Percentiles rank a stretch among this genome's conserved stretches.
Evolutionary conservation across 1,139 yeast species (phyloP).

Genomic region (Eremothecium sinecaudum): DNA sequence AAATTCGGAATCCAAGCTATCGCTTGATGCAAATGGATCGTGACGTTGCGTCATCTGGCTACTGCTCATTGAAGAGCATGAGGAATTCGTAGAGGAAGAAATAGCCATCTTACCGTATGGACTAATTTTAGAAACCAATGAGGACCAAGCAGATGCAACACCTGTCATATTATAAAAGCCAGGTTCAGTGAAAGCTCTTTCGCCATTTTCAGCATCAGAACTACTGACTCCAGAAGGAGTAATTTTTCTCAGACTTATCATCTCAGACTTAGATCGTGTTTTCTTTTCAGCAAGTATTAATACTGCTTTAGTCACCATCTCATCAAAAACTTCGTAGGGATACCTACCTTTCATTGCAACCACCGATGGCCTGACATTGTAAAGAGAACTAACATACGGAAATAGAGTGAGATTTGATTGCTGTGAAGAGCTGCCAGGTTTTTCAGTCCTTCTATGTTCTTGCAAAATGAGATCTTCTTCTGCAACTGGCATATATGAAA

Average conservation of each 20-base stretch:
- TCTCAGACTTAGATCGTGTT: constrained; percentile 5
- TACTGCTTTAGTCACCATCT: constrained; percentile 17
- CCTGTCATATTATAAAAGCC: constrained; percentile 1
- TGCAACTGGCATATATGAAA: constrained; percentile 10
- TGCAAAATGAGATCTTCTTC: constrained; percentile 12
- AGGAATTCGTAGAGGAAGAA: constrained; percentile 3
- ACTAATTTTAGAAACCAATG: neutral
- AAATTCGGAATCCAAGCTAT: constrained; percentile 11
- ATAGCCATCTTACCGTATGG: constrained; percentile 1
- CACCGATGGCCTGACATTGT: constrained; percentile 17
- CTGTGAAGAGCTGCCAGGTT: constrained; percentile 5
- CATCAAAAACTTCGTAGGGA: constrained; percentile 25
- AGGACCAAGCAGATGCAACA: constrained; percentile 2
- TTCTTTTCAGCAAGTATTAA: constrained; percentile 15
- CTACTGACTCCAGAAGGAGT: constrained; percentile 3
- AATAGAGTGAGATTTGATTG: constrained; percentile 8
- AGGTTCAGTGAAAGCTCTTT: neutral
- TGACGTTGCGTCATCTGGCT: neutral
- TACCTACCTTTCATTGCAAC: constrained; percentile 19
- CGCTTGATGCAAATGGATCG: constrained; percentile 2
- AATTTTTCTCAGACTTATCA: constrained; percentile 1
- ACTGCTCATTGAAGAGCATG: neutral
- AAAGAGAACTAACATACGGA: constrained; percentile 15
- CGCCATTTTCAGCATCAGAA: constrained; percentile 6
- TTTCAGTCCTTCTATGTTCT: constrained; percentile 7